These are phyloP conservation scores for Begonia fuchsioides DNA, from an alignment of 306 rosid species.

Conservation along the genomic window DNA sequence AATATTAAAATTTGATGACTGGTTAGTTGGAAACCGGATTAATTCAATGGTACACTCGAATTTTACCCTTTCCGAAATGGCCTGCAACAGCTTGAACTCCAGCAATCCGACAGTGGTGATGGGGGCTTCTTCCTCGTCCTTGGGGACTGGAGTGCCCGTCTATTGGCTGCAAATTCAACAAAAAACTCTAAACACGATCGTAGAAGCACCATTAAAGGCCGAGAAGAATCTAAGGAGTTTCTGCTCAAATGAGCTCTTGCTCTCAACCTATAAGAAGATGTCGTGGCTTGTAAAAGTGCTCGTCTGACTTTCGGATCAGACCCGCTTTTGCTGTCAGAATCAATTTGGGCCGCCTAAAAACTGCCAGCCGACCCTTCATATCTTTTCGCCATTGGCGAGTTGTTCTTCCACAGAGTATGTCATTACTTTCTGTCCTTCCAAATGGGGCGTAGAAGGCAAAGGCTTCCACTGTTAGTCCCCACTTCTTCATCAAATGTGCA, in stretches of 20 bases:
- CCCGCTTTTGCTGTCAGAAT: constrained; percentile 60
- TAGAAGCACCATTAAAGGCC: constrained; percentile 40
- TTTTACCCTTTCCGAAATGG: too few species aligned
- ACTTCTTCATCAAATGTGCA: background rate
- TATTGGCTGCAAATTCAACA: too few species aligned
- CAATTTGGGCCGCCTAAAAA: constrained; percentile 40
- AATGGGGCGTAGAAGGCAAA: constrained; percentile 25
- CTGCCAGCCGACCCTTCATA: constrained; percentile 68
- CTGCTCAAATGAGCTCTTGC: constrained; percentile 60
- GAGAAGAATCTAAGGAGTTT: constrained; percentile 34
- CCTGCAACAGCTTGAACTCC: too few species aligned
- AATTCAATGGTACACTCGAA: too few species aligned
- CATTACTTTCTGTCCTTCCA: constrained; percentile 62
- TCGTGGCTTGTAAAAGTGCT: constrained; percentile 82
- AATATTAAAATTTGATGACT: too few species aligned
- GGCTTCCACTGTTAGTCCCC: too few species aligned
- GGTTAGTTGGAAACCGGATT: too few species aligned
- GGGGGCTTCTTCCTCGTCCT: too few species aligned
- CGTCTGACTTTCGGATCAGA: constrained; percentile 68
- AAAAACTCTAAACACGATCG: too few species aligned
- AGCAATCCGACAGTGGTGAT: too few species aligned
- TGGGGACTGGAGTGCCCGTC: too few species aligned
- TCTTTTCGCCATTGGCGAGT: constrained; percentile 47
- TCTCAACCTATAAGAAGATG: constrained; percentile 24
- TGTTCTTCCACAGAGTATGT: constrained; percentile 40